These are phyloP conservation scores for Rhizomucor miehei DNA, from an alignment of 371 early-diverging fungal species.

Conservation along the genomic window DNA sequence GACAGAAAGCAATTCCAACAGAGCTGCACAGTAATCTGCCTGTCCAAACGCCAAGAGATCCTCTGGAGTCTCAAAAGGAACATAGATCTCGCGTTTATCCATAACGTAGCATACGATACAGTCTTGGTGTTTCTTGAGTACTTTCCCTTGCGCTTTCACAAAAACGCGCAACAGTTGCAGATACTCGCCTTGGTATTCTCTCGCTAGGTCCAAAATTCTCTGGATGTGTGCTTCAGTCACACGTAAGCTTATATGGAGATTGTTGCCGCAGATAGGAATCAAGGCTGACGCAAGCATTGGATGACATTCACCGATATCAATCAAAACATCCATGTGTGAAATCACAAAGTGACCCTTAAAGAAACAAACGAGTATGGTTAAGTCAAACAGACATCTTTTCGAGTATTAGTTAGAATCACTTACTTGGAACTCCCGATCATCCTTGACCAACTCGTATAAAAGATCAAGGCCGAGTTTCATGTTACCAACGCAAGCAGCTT, in stretches of 20 bases:
- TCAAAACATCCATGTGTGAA: slow-evolving; percentile 42
- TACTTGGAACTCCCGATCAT: slow-evolving; percentile 26
- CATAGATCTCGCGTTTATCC: slow-evolving; percentile 37
- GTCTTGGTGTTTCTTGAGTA: slow-evolving; percentile 47
- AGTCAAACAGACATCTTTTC: background rate
- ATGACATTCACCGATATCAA: slow-evolving; percentile 27
- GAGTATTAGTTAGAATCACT: background rate
- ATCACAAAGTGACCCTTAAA: slow-evolving; percentile 29
- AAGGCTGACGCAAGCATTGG: slow-evolving; percentile 17
- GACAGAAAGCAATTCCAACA: slow-evolving; percentile 38
- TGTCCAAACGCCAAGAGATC: slow-evolving; percentile 17
- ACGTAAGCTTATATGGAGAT: slow-evolving; percentile 31
- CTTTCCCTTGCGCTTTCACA: slow-evolving; percentile 43
- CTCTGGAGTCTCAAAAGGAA: slow-evolving; percentile 27
- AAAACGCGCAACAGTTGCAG: slow-evolving; percentile 34
- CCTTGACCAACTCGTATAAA: slow-evolving; percentile 19
- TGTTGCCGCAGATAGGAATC: slow-evolving; percentile 30
- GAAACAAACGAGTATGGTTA: too few relatives aligned
- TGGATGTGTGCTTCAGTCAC: slow-evolving; percentile 38
- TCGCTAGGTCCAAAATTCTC: slow-evolving; percentile 40
- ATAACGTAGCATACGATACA: slow-evolving; percentile 38
- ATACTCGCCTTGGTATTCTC: slow-evolving; percentile 35
- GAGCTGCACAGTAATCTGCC: slow-evolving; percentile 35
- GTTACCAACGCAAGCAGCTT: slow-evolving; percentile 4
- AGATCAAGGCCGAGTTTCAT: slow-evolving; percentile 19